Percentiles rank a stretch among this genome's conserved stretches.
Evolutionary conservation across 768 basidiomycete genomes (phyloP).

Genomic region (Cantharellus anzutake): DNA sequence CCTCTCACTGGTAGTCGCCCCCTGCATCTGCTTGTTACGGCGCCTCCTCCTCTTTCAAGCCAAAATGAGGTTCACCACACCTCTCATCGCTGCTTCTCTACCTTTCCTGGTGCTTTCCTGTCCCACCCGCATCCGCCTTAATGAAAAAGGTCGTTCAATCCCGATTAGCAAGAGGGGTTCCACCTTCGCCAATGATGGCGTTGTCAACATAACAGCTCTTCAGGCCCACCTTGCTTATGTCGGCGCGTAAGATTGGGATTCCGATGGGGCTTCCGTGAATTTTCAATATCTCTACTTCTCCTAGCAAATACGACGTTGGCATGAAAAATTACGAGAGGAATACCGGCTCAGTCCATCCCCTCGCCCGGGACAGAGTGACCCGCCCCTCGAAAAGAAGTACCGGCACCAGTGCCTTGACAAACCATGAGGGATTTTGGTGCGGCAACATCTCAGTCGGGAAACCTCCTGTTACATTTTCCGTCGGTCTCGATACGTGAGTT

Average conservation of each 20-base stretch:
- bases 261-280: not conserved
- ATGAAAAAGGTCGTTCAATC: not conserved
- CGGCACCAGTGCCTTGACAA: not conserved
- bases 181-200: not conserved
- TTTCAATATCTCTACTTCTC: not conserved
- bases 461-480: conserved; percentile 4
- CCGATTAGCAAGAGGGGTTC: not conserved
- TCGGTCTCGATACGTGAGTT: conserved; percentile 8
- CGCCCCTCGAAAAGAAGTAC: not conserved
- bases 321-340: not conserved
- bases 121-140: not conserved
- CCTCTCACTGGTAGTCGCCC: too few species aligned
- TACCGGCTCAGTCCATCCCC: not conserved
- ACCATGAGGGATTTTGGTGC: not conserved
- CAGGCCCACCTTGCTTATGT: not conserved
- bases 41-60: too few species aligned
- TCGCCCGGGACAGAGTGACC: too few species aligned
- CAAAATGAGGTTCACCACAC: too few species aligned
- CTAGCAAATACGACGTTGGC: conserved; percentile 1
- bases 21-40: too few species aligned
- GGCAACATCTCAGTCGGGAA: conserved; percentile 1
- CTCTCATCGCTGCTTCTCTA: too few species aligned
- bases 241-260: not conserved
- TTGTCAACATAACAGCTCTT: too few species aligned
- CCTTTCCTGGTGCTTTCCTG: too few species aligned